Conservation (phyloP, 495 filamentous ascomycete genomes). For the Annulohypoxylon moriforme region DNA sequence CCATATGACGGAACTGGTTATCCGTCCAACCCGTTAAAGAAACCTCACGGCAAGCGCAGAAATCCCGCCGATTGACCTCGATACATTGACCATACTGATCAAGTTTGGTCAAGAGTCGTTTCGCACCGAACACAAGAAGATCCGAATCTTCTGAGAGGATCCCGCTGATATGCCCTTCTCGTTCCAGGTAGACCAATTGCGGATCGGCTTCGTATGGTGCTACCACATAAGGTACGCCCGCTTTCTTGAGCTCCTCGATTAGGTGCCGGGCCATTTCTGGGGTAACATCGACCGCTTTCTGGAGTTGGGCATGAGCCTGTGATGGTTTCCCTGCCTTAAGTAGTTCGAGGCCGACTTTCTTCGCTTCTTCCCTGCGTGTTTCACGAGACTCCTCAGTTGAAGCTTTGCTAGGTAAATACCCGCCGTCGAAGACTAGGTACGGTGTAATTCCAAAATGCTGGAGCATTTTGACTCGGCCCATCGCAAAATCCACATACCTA, state of each 20-base stretch:
- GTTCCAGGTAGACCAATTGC: conserved; percentile 93
- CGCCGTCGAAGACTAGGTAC: conserved; percentile 96
- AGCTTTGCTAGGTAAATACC: conserved; percentile 94
- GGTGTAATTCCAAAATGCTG: conserved; percentile 91
- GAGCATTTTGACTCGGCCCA: conserved; percentile 92
- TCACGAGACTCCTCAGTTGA: conserved; percentile 81
- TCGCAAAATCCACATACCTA: conserved; percentile 91
- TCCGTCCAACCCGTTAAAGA: conserved; percentile 93
- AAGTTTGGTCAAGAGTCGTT: conserved; percentile 90
- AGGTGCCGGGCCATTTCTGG: conserved; percentile 92
- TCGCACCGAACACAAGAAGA: conserved; percentile 92
- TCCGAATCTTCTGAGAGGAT: conserved; percentile 98
- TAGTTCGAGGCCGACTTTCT: conserved; percentile 78
- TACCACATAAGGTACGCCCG: conserved; percentile 86
- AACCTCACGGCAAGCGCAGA: conserved; percentile 87
- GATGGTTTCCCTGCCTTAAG: conserved; percentile 80
- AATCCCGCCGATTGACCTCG: conserved; percentile 88
- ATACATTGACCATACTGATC: conserved; percentile 93
- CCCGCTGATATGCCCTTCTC: conserved; percentile 80
- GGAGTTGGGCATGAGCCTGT: conserved; percentile 86
- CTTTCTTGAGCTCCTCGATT: conserved; percentile 88
- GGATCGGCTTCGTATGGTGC: conserved; percentile 98
- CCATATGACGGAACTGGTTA: conserved; percentile 91
- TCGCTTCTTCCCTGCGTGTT: conserved; percentile 77
- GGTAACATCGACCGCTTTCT: conserved; percentile 96